phyloP scores from a whole-genome alignment of 805 yeast genomes.

The Ogataea henricii region DNA sequence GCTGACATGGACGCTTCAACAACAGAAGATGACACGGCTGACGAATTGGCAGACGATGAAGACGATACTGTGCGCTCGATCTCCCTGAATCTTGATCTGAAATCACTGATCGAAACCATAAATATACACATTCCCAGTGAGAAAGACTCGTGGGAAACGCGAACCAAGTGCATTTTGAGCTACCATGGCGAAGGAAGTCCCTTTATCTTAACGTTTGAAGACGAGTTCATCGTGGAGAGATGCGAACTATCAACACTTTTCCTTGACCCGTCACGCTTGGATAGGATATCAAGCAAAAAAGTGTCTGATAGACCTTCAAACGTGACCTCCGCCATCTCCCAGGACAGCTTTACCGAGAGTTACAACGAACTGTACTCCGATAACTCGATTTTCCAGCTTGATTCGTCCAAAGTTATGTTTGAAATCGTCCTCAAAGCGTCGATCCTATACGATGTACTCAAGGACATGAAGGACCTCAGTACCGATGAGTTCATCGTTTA shows the following conservation, averaged over 20 bases:
- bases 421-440: constrained; percentile 57
- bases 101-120: constrained; percentile 52
- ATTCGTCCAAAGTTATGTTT: constrained; percentile 44
- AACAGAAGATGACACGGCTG: constrained; percentile 2
- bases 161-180: constrained; percentile 50
- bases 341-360: constrained; percentile 2
- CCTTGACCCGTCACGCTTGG: constrained; percentile 20
- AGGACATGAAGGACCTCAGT: constrained; percentile 56
- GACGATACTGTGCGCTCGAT: constrained; percentile 8
- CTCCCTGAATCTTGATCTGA: constrained; percentile 46
- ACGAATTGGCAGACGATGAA: constrained; percentile 10
- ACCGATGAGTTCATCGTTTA: constrained; percentile 53
- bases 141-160: constrained; percentile 22
- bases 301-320: neutral
- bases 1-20: neutral
- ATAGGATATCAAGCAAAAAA: neutral
- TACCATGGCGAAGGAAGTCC: constrained; percentile 54
- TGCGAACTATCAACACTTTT: constrained; percentile 56
- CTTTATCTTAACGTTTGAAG: constrained; percentile 54
- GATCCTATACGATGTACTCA: constrained; percentile 52
- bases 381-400: constrained; percentile 33
- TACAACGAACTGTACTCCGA: constrained; percentile 34
- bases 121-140: constrained; percentile 40
- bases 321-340: neutral
- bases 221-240: constrained; percentile 54